These are phyloP conservation scores for Suillus weaverae DNA, from an alignment of 768 basidiomycete species.

Conservation along the genomic window DNA sequence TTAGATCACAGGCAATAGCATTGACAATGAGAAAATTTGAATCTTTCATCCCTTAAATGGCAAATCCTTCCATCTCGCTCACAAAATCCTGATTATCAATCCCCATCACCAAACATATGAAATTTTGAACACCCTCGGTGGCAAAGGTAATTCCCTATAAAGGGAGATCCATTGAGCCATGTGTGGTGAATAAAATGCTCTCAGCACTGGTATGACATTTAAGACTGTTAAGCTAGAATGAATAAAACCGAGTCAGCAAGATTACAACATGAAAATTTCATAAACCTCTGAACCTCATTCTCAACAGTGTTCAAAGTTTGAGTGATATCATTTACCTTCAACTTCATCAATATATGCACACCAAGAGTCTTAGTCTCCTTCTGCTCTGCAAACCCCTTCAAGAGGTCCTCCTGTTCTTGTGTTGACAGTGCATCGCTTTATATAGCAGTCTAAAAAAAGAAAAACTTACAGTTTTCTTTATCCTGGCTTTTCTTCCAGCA, in stretches of 20 bases:
- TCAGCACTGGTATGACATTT: constrained; percentile 5
- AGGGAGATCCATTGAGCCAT: constrained; percentile 8
- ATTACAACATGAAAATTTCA: not conserved
- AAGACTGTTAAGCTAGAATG: constrained; percentile 7
- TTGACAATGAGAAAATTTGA: constrained; percentile 10
- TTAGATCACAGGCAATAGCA: not conserved
- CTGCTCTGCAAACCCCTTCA: not conserved
- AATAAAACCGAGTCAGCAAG: too few species aligned
- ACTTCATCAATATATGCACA: constrained; percentile 3
- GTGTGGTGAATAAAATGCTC: constrained; percentile 6
- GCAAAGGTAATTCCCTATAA: not conserved
- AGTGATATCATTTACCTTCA: constrained; percentile 12
- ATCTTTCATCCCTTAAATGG: too few species aligned
- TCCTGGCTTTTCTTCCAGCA: constrained; percentile 11
- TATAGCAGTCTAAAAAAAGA: not conserved
- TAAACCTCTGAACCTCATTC: constrained; percentile 6
- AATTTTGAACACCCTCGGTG: too few species aligned
- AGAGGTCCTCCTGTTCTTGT: not conserved
- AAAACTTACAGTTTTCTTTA: not conserved
- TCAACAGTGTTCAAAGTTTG: constrained; percentile 11
- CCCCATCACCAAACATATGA: too few species aligned
- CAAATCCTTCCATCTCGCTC: too few species aligned
- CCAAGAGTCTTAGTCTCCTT: constrained; percentile 1
- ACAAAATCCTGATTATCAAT: too few species aligned
- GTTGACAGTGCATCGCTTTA: not conserved